A percentile compares a stretch with the other conserved stretches of the same genome.
Conservation (phyloP, 257 asterid genomes). For the Anisodus tanguticus region DNA sequence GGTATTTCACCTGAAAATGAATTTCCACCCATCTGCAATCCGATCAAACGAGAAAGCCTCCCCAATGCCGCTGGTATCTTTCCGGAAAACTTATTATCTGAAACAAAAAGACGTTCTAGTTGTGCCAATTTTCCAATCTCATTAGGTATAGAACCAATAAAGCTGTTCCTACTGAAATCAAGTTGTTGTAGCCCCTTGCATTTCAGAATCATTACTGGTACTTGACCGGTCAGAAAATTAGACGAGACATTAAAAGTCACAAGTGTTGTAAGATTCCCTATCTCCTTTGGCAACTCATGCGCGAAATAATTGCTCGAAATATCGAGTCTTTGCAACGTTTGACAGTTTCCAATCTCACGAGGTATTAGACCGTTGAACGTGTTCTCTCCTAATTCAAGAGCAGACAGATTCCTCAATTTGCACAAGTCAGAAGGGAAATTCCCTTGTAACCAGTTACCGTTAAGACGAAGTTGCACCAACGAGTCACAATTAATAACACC, state of each 20-base stretch:
- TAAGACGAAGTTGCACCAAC: conserved; percentile 70
- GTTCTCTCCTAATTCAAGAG: conserved; percentile 78
- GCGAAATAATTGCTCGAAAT: conserved; percentile 69
- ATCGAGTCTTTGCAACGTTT: conserved; percentile 80
- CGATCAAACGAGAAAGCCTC: conserved; percentile 68
- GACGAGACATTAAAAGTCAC: conserved; percentile 77
- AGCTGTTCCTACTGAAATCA: conserved; percentile 73
- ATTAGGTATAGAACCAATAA: conserved; percentile 54
- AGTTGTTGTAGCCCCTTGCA: conserved; percentile 80
- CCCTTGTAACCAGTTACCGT: conserved; percentile 62
- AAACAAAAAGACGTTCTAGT: conserved; percentile 76
- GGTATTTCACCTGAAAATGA: conserved; percentile 73
- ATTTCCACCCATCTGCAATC: conserved; percentile 89
- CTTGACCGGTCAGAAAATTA: conserved; percentile 56
- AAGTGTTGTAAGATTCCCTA: conserved; percentile 65
- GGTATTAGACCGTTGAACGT: conserved; percentile 68
- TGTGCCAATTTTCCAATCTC: conserved; percentile 68
- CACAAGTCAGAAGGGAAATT: conserved; percentile 74
- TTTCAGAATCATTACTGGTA: conserved; percentile 61
- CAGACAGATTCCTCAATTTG: conserved; percentile 66
- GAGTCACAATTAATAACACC: conserved; percentile 65
- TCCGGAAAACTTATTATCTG: conserved; percentile 71
- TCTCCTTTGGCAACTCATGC: conserved; percentile 67
- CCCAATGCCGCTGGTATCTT: conserved; percentile 72
- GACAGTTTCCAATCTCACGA: conserved; percentile 60